Evolutionary conservation across 306 rosid species (phyloP), one percentile per base, ranked within the genome.

Genomic region (Purshia tridentata): DNA sequence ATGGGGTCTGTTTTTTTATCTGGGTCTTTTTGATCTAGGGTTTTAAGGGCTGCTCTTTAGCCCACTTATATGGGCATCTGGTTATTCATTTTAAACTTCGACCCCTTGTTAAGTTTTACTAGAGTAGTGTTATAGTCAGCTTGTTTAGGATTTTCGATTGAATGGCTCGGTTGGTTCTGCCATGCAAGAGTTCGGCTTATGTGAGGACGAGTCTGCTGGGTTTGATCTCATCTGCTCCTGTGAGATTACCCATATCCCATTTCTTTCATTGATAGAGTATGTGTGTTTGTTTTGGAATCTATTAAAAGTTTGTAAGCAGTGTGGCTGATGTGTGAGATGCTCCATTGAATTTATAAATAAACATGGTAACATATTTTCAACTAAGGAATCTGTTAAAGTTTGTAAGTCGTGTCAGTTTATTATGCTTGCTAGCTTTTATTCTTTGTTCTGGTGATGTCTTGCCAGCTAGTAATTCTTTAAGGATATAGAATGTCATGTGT

Each of bases 81-180:
- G 78, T 73, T 78, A 11, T 58, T 49, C 37, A 41, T 76, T 65
- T 70, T 40, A 9, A 62, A 70, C 23, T 66, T 54, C 5, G 54
- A 14, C 23, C 41, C 42, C 6, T 72, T 61, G 9, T 52, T 50
- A 53, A 51, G 63, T 46, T 69, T 48, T 51, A n/a, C 2, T 40
- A 9, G 9, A 19, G 4, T 20, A 41, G 52, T 70, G 42, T 51
- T 6, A 5, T 45, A 46, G 69, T 70, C 73, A 78, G 9, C 70
- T 69, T 19, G 74, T 80, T 46, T 56, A 70, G 82, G 67, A 59
- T 72, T 73, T 73, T 42, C 56, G n/a, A 51, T 75, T 70, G 65
- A 65, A 87, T 87, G 91, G 86, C 87, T 72, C 85, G 87, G 67
- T 79, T 84, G 85, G 85, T 84, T 75, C 67, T 84, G 64, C 91